These are phyloP conservation scores for Furcasterigmium sp. DNA, from an alignment of 2,329 filamentous ascomycete genomes.

Conservation along the genomic window DNA sequence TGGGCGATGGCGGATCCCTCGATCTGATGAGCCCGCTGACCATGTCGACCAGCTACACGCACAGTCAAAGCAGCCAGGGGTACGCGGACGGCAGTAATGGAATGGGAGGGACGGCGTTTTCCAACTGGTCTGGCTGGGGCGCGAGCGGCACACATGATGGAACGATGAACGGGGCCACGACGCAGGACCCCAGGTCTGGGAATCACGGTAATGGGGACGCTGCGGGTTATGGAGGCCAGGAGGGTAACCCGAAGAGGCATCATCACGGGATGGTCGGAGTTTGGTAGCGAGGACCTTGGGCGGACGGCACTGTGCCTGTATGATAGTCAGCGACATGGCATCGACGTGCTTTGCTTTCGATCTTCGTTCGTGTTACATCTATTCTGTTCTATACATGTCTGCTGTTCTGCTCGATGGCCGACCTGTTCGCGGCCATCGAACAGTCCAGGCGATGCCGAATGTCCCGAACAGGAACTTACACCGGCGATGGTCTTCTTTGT, in stretches of 20 bases:
- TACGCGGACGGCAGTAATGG: not conserved
- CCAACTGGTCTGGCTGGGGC: not conserved
- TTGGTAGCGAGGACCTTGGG: slow-evolving; percentile 3
- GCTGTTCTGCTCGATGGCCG: no score
- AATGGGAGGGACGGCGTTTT: not conserved
- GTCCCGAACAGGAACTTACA: no score
- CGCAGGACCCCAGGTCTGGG: not conserved
- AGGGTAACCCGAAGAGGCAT: slow-evolving; percentile 3
- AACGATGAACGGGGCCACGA: not conserved
- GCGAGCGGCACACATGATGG: not conserved
- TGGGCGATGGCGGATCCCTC: slow-evolving; percentile 1
- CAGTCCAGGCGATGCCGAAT: no score
- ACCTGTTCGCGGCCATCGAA: no score
- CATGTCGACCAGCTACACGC: slow-evolving; percentile 9
- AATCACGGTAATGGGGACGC: slow-evolving; percentile 3
- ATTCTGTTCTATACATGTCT: no score
- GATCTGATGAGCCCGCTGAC: slow-evolving; percentile 10
- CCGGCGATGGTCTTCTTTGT: no score
- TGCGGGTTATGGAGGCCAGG: slow-evolving; percentile 2
- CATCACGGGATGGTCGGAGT: slow-evolving; percentile 11
- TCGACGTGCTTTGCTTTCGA: no score
- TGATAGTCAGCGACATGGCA: not conserved
- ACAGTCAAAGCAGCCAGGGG: not conserved
- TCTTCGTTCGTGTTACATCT: no score
- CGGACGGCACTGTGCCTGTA: not conserved